Evolutionary conservation across 1,284 basidiomycete genomes (phyloP), one percentile per base, ranked within the genome.

Genomic region (Cystobasidiaceae sp.): DNA sequence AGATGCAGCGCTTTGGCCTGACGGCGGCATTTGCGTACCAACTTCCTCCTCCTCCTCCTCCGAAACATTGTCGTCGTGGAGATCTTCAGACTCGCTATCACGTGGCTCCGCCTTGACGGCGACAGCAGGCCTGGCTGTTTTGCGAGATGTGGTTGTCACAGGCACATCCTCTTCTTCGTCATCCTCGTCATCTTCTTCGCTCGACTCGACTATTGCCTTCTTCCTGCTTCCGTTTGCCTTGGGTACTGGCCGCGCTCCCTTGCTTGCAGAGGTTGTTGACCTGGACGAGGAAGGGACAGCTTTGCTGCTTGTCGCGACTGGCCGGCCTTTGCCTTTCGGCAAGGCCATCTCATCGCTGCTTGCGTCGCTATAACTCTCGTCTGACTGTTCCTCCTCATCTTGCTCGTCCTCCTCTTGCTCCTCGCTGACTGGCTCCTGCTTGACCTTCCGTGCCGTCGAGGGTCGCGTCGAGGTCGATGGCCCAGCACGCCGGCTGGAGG

Each of bases 371-470:
- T 41, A 50, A 21, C 45, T 58, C 11, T 56, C 28, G 41, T 7
- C 17, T 7, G 32, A 17, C 33, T 33, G 19, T 5, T 49, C 37
- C 9, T n/a, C n/a, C n/a, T n/a, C n/a, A n/a, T n/a, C n/a, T n/a
- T n/a, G n/a, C n/a, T 43, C 45, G 28, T 60, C 33, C 25, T 55
- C 44, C 8, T 52, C 37, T 9, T 59, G 33, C n/a, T 65, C 66
- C 27, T 60, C 65, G 6, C 67, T 65, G 15, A 56, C 48, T 6
- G 58, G 56, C 48, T 68, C 67, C 30, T 21, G n/a, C 33, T 68
- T 60, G 27, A 43, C 66, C 66, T 25, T 68, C 43, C 49, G 43
- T 21, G 23, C 46, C 25, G 25, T 43, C 39, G 25, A 27, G 19
- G 17, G 56, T 15, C 56, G 56, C 56, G 56, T 46, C 56, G 54